A percentile compares a stretch with the other conserved stretches of the same genome.
Conservation (phyloP, 2,329 filamentous ascomycete genomes). For the Penicillium sp. region DNA sequence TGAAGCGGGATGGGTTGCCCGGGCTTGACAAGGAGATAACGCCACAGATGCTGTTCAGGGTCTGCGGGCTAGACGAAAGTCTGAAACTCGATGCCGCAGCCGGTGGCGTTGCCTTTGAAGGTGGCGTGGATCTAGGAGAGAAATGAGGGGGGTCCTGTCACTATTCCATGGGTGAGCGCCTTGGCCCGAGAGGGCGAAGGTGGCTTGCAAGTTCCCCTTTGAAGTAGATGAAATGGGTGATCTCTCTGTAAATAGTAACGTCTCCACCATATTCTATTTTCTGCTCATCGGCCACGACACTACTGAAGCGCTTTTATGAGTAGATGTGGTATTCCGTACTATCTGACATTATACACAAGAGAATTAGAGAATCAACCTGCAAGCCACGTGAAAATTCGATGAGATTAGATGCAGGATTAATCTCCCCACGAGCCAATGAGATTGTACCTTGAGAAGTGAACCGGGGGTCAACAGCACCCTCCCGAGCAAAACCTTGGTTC, state of each 20-base stretch:
- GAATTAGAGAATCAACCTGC: background rate
- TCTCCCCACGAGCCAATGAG: conserved; percentile 8
- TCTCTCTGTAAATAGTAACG: conserved; percentile 16
- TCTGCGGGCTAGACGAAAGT: conserved; percentile 46
- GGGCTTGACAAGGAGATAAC: conserved; percentile 33
- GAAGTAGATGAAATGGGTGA: background rate
- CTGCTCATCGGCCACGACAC: background rate
- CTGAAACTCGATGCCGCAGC: conserved; percentile 44
- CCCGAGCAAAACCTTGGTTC: conserved; percentile 4
- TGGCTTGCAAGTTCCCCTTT: background rate
- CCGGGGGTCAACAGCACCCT: conserved; percentile 11
- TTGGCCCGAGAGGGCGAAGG: background rate
- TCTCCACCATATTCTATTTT: conserved; percentile 11
- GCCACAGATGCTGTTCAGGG: conserved; percentile 45
- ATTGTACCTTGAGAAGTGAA: conserved; percentile 1
- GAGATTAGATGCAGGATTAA: conserved; percentile 1
- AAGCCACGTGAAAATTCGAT: background rate
- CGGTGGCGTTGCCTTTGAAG: conserved; percentile 37
- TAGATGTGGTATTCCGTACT: background rate
- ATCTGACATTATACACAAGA: background rate
- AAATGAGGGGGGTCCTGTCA: conserved; percentile 6
- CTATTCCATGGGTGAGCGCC: background rate
- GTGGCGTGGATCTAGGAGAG: conserved; percentile 32
- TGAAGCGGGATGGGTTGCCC: conserved; percentile 40
- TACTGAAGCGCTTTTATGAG: background rate